phyloP scores from a whole-genome alignment of 2,329 filamentous ascomycete genomes.

The Plenodomus biglobosus region DNA sequence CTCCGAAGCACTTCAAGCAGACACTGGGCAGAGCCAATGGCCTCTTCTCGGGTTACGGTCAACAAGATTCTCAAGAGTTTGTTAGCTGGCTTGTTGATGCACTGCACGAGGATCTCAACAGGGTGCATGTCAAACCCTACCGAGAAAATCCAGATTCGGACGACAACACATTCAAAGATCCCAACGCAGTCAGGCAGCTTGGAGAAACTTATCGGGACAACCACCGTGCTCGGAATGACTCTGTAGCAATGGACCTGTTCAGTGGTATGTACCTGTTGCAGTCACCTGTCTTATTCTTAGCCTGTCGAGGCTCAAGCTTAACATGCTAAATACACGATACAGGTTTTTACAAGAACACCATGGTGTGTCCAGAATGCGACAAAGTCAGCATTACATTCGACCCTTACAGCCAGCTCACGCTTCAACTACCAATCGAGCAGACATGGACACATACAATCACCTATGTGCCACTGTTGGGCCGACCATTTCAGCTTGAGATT shows the following conservation, averaged over 20 bases:
- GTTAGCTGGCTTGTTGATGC: conserved; percentile 92
- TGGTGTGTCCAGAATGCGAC: conserved; percentile 85
- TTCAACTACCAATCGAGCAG: conserved; percentile 85
- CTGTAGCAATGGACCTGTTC: conserved; percentile 92
- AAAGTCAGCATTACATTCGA: conserved; percentile 99
- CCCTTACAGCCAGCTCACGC: conserved; percentile 90
- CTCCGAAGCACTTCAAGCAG: conserved; percentile 79
- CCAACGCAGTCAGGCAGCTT: conserved; percentile 76
- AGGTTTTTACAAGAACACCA: conserved; percentile 90
- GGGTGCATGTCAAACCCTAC: conserved; percentile 93
- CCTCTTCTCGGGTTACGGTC: conserved; percentile 89
- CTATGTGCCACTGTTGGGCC: conserved; percentile 74
- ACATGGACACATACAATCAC: conserved; percentile 74
- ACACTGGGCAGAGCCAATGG: conserved; percentile 79
- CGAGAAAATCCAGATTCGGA: conserved; percentile 97
- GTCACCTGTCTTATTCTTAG: neutral
- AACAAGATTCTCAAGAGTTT: conserved; percentile 98
- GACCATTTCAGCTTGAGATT: conserved; percentile 70
- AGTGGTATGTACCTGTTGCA: conserved; percentile 58
- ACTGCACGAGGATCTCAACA: conserved; percentile 91
- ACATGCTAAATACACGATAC: neutral
- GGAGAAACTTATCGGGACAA: conserved; percentile 89
- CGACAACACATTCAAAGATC: conserved; percentile 88
- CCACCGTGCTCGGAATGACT: conserved; percentile 89
- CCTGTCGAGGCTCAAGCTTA: neutral